Conservation (phyloP, 805 yeast genomes). For the Metschnikowia baotianmanensis region DNA sequence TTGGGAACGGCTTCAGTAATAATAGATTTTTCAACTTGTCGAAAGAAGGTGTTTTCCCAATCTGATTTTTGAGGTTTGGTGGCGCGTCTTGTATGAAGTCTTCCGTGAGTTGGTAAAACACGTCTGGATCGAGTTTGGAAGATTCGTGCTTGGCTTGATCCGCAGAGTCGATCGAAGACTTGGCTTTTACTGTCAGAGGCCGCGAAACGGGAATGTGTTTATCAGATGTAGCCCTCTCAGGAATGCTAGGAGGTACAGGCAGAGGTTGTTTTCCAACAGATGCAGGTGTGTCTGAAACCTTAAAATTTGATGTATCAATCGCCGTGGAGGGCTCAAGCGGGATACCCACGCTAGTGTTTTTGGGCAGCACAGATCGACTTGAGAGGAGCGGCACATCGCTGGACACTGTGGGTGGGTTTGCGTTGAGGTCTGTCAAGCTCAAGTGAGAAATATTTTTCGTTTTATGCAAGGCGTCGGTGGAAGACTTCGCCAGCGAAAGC, state of each 20-base stretch:
- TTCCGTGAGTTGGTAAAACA: conserved; percentile 24
- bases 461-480: conserved; percentile 19
- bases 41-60: conserved; percentile 41
- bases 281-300: conserved; percentile 1
- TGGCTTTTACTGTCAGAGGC: conserved; percentile 11
- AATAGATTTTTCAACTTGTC: conserved; percentile 38
- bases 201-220: conserved; percentile 6
- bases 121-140: conserved; percentile 15
- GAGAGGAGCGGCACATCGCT: conserved; percentile 6
- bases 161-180: conserved; percentile 5
- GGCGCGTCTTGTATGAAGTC: conserved; percentile 36
- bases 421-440: conserved; percentile 33
- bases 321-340: conserved; percentile 10
- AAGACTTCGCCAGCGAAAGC: background rate
- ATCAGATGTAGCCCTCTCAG: conserved; percentile 4
- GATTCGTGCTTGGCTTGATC: conserved; percentile 3
- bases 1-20: conserved; percentile 37
- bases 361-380: conserved; percentile 25
- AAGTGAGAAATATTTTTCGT: conserved; percentile 41
- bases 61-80: conserved; percentile 31
- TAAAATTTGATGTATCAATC: conserved; percentile 4
- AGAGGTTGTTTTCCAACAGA: conserved; percentile 1
- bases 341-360: conserved; percentile 11
- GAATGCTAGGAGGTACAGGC: background rate
- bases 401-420: conserved; percentile 12